Conservation (phyloP, 2,329 filamentous ascomycete species). For the Neonectria faginata region DNA sequence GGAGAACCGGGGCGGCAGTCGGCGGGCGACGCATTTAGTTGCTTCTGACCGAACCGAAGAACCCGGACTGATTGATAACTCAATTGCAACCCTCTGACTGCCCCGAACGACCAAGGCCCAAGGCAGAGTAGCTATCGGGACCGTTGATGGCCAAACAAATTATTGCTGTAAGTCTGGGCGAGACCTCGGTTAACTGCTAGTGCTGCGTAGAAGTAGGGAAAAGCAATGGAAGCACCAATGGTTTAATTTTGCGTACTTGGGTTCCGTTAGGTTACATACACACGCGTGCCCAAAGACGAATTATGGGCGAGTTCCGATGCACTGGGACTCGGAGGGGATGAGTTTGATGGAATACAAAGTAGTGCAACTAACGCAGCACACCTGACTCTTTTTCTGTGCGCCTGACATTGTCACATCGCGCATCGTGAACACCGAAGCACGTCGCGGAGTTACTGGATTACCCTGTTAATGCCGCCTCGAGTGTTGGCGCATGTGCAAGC, state of each 20-base stretch:
- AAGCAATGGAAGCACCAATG: slow-evolving; percentile 2
- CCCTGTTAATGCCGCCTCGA: no score
- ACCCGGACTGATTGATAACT: slow-evolving; percentile 44
- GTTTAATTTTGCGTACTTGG: neutral
- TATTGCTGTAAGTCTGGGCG: neutral
- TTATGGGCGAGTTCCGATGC: neutral
- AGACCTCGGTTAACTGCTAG: neutral
- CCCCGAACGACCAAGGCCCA: neutral
- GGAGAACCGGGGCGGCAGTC: slow-evolving; percentile 1
- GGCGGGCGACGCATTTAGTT: neutral
- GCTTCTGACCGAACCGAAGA: slow-evolving; percentile 5
- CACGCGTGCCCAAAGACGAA: neutral
- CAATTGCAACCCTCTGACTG: slow-evolving; percentile 28
- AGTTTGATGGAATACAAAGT: no score
- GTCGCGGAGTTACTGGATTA: no score
- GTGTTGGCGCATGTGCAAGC: neutral
- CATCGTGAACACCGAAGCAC: neutral
- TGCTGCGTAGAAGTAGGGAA: neutral
- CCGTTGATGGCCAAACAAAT: neutral
- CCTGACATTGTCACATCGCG: no score
- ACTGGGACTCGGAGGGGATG: neutral
- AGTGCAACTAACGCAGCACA: no score
- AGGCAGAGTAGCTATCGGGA: neutral
- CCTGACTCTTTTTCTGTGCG: no score
- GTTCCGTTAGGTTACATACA: neutral